Conservation (phyloP, 139 green algal genomes). For the Edaphochlamys debaryana region DNA sequence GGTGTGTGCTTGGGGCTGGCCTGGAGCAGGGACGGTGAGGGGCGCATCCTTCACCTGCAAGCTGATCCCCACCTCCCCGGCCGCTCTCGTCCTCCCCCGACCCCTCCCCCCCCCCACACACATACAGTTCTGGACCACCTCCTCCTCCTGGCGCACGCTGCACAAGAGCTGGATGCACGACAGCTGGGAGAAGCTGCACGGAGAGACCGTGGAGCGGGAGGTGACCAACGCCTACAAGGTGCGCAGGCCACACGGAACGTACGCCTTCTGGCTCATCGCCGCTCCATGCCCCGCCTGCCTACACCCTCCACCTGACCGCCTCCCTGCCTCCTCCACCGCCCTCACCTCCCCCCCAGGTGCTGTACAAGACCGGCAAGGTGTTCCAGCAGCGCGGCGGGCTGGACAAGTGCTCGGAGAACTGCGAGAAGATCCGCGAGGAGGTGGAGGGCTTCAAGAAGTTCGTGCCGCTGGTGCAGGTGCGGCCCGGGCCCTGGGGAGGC, state of each 20-base stretch:
- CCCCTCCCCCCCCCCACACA: too few species aligned
- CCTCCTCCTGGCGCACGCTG: slow-evolving; percentile 55
- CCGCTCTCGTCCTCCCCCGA: too few species aligned
- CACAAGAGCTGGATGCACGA: slow-evolving; percentile 73
- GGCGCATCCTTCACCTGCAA: too few species aligned
- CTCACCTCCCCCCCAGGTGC: slow-evolving; percentile 45
- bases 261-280: too few species aligned
- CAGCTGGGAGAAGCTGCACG: slow-evolving; percentile 66
- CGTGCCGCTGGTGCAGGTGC: slow-evolving; percentile 76
- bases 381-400: slow-evolving; percentile 57
- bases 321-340: too few species aligned
- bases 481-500: too few species aligned
- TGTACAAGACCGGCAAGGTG: slow-evolving; percentile 70
- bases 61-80: too few species aligned
- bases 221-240: slow-evolving; percentile 71
- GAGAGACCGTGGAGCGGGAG: slow-evolving; percentile 74
- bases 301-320: too few species aligned
- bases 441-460: slow-evolving; percentile 81
- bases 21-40: too few species aligned
- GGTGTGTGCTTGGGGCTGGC: too few species aligned
- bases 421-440: slow-evolving; percentile 65
- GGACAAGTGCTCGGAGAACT: slow-evolving; percentile 69
- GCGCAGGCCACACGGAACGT: too few species aligned
- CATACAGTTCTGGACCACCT: slow-evolving; percentile 77
- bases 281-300: too few species aligned